Conservation (phyloP, 805 yeast species). For the Saturnispora diversa region DNA sequence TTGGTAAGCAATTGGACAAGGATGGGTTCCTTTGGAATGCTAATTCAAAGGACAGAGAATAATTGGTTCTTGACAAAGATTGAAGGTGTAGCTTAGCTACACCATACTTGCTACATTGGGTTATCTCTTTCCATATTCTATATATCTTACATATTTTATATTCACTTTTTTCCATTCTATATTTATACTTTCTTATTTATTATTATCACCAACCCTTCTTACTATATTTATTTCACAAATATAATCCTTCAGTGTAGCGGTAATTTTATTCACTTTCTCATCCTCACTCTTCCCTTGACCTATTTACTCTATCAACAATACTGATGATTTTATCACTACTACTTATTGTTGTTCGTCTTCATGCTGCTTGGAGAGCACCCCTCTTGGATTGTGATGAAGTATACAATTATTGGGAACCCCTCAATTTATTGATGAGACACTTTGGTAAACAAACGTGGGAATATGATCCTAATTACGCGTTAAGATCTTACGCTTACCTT, state of each 20-base stretch:
- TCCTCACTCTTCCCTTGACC: no score
- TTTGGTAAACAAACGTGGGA: conserved; percentile 97
- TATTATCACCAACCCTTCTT: neutral
- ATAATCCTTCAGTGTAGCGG: no score
- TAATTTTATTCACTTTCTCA: no score
- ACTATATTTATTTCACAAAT: no score
- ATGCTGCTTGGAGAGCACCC: conserved; percentile 45
- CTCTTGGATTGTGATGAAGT: conserved; percentile 90
- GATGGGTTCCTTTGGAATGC: conserved; percentile 24
- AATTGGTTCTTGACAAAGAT: conserved; percentile 1
- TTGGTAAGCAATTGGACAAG: conserved; percentile 31
- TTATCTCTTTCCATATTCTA: neutral
- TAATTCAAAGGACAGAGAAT: conserved; percentile 27
- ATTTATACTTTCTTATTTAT: neutral
- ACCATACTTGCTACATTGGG: neutral
- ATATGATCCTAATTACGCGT: conserved; percentile 82
- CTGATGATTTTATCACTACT: conserved; percentile 6
- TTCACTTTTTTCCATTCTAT: no score
- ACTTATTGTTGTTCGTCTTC: conserved; percentile 14
- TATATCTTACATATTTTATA: no score
- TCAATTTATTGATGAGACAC: conserved; percentile 65
- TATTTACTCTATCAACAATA: no score
- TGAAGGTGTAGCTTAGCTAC: neutral
- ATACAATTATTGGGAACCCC: conserved; percentile 92
- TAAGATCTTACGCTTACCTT: conserved; percentile 77